Conservation (phyloP, 768 basidiomycete genomes). For the Scleroderma bovista region DNA sequence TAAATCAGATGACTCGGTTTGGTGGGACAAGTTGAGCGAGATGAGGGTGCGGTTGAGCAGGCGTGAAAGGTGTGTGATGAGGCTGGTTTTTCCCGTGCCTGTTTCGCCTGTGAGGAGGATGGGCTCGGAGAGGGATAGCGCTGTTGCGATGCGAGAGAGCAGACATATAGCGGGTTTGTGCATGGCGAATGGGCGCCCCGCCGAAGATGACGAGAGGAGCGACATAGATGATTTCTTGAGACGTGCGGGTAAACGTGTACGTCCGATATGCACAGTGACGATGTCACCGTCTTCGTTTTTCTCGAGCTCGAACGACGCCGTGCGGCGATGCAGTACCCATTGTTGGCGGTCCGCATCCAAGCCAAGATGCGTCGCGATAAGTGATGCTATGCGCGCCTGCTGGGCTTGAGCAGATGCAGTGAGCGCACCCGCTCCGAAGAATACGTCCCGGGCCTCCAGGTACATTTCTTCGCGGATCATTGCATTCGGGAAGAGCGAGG, state of each 20-base stretch:
- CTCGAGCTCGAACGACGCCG: constrained; percentile 63
- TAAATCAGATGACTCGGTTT: constrained; percentile 92
- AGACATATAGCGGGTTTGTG: constrained; percentile 80
- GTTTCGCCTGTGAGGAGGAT: constrained; percentile 94
- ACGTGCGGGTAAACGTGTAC: constrained; percentile 51
- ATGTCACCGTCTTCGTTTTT: constrained; percentile 60
- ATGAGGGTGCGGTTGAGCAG: constrained; percentile 72
- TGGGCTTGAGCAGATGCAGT: constrained; percentile 49
- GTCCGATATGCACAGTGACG: constrained; percentile 55
- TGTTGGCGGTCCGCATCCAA: constrained; percentile 63
- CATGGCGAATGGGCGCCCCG: constrained; percentile 71
- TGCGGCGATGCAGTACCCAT: constrained; percentile 64
- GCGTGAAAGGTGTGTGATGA: constrained; percentile 80
- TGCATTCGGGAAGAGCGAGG: constrained; percentile 60
- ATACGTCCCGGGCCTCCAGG: constrained; percentile 84
- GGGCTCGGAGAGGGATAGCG: constrained; percentile 72
- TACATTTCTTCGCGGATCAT: constrained; percentile 83
- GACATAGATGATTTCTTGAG: constrained; percentile 30
- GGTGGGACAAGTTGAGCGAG: constrained; percentile 91
- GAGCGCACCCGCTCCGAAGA: constrained; percentile 69
- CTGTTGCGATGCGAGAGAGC: constrained; percentile 73
- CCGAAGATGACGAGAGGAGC: constrained; percentile 27
- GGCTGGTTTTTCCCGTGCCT: constrained; percentile 97
- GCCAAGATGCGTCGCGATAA: constrained; percentile 58
- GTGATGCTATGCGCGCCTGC: constrained; percentile 41